Evolutionary conservation across 2,329 filamentous ascomycete species (phyloP), one percentile per base, ranked within the genome.

Genomic region (Magnaporthales sp.): DNA sequence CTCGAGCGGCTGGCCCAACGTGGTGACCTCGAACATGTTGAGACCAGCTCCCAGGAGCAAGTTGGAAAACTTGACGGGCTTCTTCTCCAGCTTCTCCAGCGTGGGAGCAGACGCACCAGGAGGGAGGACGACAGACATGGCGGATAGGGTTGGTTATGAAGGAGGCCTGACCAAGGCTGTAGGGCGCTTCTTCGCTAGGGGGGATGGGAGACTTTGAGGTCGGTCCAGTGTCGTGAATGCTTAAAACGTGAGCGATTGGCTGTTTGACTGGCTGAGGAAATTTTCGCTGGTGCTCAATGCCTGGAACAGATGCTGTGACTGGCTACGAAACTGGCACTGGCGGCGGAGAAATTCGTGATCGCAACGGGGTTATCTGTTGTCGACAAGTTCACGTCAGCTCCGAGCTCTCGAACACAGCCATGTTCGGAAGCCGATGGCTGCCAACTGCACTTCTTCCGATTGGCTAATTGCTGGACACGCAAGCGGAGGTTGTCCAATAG

Each of bases 11-110:
- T 96, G 85, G 72, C 82, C 81, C 71, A 85, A 79, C 68, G 84
- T 85, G 70, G 83, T 86, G 77, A 90, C 84, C 88, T 97, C 93
- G 80, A 97, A 97, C 87, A 97, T 83, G 86, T 97, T 97, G 82
- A 97, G 87, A 74, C 93, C 92, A 77, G 92, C 91, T 76, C 93
- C 93, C 75, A 97, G 88, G 76, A 99, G 84, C 86, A 99, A 81
- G 84, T 99, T 99, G 84, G 93, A 97, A 86, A 98, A 98, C 88
- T 97, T 98, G 87, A 99, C 87, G 72, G 95, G 95, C 88, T 98
- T 98, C 91, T 98, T 98, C 90, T 97, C 93, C 78, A 96, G 83
- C 80, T 79, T 81, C 70, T 79, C 76, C 67, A 77, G 75, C 71
- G 80, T 79, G 73, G 78, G 75, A 56, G 26, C 31, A 60, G 70